These are phyloP conservation scores for Fraxinus velutina DNA, from an alignment of 305 asterid species.

Conservation along the genomic window DNA sequence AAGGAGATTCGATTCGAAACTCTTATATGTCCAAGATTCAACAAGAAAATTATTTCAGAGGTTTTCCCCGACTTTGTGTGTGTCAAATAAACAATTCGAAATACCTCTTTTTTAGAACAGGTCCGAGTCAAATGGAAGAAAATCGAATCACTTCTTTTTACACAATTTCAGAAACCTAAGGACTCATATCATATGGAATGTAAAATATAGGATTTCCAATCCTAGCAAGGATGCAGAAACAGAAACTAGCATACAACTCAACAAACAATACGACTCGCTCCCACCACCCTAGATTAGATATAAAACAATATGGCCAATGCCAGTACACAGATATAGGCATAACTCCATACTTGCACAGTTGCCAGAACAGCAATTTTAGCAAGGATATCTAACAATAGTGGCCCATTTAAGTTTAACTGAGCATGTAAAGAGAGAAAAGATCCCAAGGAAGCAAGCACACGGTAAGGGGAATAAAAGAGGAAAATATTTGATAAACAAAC, in stretches of 20 bases:
- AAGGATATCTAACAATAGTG: not conserved
- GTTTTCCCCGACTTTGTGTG: not conserved
- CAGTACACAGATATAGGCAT: not conserved
- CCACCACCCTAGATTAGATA: not conserved
- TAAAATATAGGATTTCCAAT: not conserved
- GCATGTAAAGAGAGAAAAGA: not conserved
- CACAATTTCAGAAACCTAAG: not conserved
- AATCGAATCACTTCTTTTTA: not conserved
- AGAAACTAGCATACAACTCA: not conserved
- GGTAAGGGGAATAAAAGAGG: not conserved
- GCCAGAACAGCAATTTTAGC: not conserved
- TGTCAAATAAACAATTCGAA: not conserved
- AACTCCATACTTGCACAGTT: not conserved
- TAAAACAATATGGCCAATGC: not conserved
- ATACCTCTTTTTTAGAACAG: not conserved
- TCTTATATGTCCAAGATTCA: not conserved
- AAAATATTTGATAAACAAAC: not conserved
- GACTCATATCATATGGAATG: not conserved
- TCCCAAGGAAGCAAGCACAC: not conserved
- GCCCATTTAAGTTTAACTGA: not conserved
- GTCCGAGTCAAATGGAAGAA: not conserved
- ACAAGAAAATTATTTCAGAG: not conserved
- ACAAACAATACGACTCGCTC: not conserved
- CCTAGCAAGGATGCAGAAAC: not conserved
- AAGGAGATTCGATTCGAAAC: not conserved